Percentiles rank a stretch among this genome's conserved stretches.
Evolutionary conservation across 2,329 filamentous ascomycete species (phyloP).

Genomic region (Colletotrichum truncatum): DNA sequence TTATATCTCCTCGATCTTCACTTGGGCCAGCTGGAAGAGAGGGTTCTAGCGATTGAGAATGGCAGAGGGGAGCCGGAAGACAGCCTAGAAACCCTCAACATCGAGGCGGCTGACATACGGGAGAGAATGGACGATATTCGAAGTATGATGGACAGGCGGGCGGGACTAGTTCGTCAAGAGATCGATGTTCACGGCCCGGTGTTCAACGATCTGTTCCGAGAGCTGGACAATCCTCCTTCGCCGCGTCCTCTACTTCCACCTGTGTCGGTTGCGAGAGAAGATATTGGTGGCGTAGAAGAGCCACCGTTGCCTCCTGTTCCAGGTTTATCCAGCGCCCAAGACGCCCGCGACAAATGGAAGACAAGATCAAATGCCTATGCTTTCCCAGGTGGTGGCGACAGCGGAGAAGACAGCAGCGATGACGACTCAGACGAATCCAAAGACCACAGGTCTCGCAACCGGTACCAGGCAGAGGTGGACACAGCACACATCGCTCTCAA

Average conservation of each 20-base stretch:
- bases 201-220: not conserved
- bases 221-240: not conserved
- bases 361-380: not conserved
- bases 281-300: not conserved
- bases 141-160: not conserved
- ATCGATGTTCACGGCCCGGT: not conserved
- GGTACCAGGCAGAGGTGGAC: not conserved
- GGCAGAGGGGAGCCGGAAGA: not conserved
- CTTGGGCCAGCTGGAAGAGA: not conserved
- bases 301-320: not conserved
- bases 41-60: not conserved
- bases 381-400: not conserved
- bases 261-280: not conserved
- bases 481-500: not conserved
- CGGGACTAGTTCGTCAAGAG: not conserved
- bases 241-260: not conserved
- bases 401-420: not conserved
- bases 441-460: not conserved
- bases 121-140: not conserved
- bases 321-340: not conserved
- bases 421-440: not conserved
- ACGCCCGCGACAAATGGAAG: not conserved
- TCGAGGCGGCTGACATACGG: not conserved
- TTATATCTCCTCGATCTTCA: not conserved
- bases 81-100: not conserved